Evolutionary conservation across 2,329 filamentous ascomycete species (phyloP), one percentile per base, ranked within the genome.

Genomic region (Arthroderma uncinatum): DNA sequence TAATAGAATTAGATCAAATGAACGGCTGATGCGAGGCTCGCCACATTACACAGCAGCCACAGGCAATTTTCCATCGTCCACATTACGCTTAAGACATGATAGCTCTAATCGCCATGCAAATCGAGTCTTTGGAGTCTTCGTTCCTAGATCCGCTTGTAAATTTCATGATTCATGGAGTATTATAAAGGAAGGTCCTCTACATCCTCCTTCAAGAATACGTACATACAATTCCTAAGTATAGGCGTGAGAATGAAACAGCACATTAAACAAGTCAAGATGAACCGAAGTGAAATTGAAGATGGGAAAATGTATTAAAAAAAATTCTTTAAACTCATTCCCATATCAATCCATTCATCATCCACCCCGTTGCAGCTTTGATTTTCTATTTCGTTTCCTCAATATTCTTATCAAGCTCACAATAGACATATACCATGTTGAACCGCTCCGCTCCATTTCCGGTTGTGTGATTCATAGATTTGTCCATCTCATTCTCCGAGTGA

Each of bases 371-470:
- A 50, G 25, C 47, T 50, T 16, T 50, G 47, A 50, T 50, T 50
- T 37, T 50, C 47, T 50, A 50, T 50, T 19, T 50, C 8, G 25
- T 50, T 34, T 25, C 47, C 47, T 30, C 16, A 33, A 34, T 33
- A 50, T 16, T n/a, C 39, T 12, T 12, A 42, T 19, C 39, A 50
- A 33, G 47, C 25, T 30, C 8, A 33, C 47, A 50, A 50, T 33
- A 50, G 47, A 50, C 28, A 50, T 28, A 50, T 33, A 30, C 47
- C 28, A 50, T 50, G 47, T 34, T 50, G 25, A 50, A 50, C 47
- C 47, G 25, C 47, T 50, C 47, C 28, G 47, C 47, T 50, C 47
- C 25, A 50, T 30, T 7, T 50, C 28, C 28, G 47, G 47, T 10
- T 50, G 8, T 34, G 47, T 25, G 16, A 50, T 30, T 19, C 47